phyloP scores from a whole-genome alignment of 768 basidiomycete species.

The Agaricus sinodeliciosus region DNA sequence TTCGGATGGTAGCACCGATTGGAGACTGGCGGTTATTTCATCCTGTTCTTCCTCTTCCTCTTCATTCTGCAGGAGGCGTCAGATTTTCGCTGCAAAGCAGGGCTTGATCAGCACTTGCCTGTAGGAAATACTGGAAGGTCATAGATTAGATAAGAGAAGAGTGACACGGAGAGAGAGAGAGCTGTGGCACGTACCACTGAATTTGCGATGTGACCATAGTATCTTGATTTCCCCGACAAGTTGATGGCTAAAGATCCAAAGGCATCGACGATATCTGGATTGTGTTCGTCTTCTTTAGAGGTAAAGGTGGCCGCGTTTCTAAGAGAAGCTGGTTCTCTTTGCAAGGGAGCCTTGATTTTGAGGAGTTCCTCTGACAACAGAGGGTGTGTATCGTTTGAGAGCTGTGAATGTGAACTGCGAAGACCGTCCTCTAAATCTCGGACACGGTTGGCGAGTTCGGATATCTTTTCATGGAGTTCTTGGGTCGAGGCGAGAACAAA shows the following conservation, averaged over 20 bases:
- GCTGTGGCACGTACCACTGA: constrained; percentile 51
- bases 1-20: constrained; percentile 51
- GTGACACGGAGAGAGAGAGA: constrained; percentile 3
- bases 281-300: constrained; percentile 56
- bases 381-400: constrained; percentile 57
- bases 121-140: constrained; percentile 56
- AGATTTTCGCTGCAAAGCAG: constrained; percentile 10
- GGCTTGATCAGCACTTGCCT: constrained; percentile 36
- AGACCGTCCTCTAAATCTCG: constrained; percentile 73
- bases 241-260: constrained; percentile 76
- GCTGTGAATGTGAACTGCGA: constrained; percentile 48
- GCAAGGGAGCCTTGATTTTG: constrained; percentile 69
- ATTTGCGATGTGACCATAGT: constrained; percentile 69
- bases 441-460: constrained; percentile 64
- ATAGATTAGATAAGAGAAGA: constrained; percentile 12
- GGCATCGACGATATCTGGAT: constrained; percentile 68
- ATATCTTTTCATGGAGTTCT: constrained; percentile 79
- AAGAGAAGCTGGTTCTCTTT: constrained; percentile 48
- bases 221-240: constrained; percentile 66
- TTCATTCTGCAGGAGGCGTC: constrained; percentile 55
- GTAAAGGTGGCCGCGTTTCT: constrained; percentile 29
- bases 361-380: constrained; percentile 68
- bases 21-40: constrained; percentile 40
- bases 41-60: constrained; percentile 40
- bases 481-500: constrained; percentile 78